These are phyloP conservation scores for Phytophthora vignae DNA, from an alignment of 352 stramenopile species.

Conservation along the genomic window DNA sequence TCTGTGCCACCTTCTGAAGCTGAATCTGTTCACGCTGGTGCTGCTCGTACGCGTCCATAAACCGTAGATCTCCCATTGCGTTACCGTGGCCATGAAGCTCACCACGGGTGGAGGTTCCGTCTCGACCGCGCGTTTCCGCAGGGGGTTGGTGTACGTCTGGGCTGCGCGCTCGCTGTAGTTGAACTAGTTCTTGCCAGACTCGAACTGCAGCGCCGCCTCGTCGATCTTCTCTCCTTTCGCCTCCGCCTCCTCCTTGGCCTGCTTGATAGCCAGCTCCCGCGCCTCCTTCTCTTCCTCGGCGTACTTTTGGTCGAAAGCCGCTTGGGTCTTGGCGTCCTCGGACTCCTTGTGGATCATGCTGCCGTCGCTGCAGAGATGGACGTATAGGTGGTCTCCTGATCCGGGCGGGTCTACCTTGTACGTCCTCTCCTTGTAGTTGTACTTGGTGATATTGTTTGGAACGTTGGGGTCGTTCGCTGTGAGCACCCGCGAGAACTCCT, in stretches of 20 bases:
- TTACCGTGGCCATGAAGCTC: conserved; percentile 91
- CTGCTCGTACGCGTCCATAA: conserved; percentile 95
- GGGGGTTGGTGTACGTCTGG: conserved; percentile 96
- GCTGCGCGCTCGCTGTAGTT: conserved; percentile 97
- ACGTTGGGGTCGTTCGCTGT: conserved; percentile 93
- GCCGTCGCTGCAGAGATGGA: conserved; percentile 92
- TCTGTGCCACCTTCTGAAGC: conserved; percentile 86
- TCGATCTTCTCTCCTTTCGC: conserved; percentile 88
- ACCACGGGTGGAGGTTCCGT: conserved; percentile 95
- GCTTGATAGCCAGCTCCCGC: conserved; percentile 78
- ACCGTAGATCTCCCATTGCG: conserved; percentile 98
- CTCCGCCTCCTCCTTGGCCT: conserved; percentile 88
- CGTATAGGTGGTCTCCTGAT: conserved; percentile 92
- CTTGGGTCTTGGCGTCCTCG: conserved; percentile 89
- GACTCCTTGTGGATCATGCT: conserved; percentile 92
- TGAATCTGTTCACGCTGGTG: conserved; percentile 86
- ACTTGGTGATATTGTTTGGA: conserved; percentile 96
- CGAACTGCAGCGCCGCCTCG: conserved; percentile 80
- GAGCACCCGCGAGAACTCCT: conserved; percentile 90
- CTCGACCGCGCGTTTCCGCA: conserved; percentile 91
- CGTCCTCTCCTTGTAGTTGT: conserved; percentile 96
- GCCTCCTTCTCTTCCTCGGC: conserved; percentile 86
- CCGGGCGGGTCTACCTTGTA: conserved; percentile 95
- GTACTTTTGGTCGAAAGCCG: conserved; percentile 85
- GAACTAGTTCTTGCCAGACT: conserved; percentile 97